Evolutionary conservation across 305 asterid genomes (phyloP), one percentile per base, ranked within the genome.

Genomic region (Caryopteris hybrid): DNA sequence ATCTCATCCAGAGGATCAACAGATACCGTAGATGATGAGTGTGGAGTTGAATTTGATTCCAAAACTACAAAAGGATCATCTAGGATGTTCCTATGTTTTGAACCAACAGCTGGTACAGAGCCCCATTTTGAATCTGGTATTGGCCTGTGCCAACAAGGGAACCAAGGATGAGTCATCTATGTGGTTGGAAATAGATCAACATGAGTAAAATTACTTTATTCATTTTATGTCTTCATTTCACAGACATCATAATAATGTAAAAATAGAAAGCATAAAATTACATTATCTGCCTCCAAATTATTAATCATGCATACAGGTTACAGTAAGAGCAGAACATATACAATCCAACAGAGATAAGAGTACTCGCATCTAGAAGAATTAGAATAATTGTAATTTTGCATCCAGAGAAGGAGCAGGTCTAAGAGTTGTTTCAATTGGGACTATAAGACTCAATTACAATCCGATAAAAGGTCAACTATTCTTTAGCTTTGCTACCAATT

Each of bases 21-120:
- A 61, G 78, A 82, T 66, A 68, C 72, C 42, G 83, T 74, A 9
- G 86, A 72, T 13, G 88, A 67, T 47, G 95, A 77, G 55, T 60
- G 82, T 55, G 81, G 81, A 3, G 79, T 75, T 61, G 88, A 76
- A 72, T 82, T 81, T 33, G 96, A 82, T 42, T 80, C 90, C 70
- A 85, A 75, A 69, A 82, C 84, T 41, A 77, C 89, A 80, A 88
- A 93, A 63, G 97, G 98, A 76, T 89, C 91, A 69, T 84, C 88
- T 61, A 73, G 64, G 72, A 70, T 64, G 52, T 69, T 80, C 67
- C 79, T 69, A 20, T 73, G 79, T 72, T 80, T 86, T 46, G 84
- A 74, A 69, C 82, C 79, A 57, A 87, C 59, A 47, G 85, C 68
- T 54, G 90, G 82, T 63, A 81, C 84, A 13, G 81, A 85, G 57